Percentiles rank a stretch among this genome's conserved stretches.
phyloP scores from a whole-genome alignment of 2,329 filamentous ascomycete genomes.

The Fusarium torulosum region DNA sequence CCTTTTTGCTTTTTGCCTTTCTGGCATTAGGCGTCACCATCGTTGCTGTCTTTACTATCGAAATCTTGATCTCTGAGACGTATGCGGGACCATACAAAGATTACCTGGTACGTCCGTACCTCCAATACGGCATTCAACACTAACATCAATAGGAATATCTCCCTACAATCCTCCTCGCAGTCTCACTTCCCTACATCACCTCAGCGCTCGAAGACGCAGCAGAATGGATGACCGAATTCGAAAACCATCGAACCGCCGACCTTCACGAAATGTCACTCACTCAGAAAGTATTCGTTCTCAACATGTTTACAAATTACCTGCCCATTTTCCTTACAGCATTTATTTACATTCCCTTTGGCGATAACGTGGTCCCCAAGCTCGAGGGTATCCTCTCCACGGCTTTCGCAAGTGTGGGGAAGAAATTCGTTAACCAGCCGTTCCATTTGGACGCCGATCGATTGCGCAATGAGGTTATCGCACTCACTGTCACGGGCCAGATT shows the following conservation, averaged over 20 bases:
- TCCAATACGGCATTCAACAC: not conserved
- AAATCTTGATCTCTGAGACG: slow-evolving; percentile 80
- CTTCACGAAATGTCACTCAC: slow-evolving; percentile 77
- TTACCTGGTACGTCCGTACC: slow-evolving; percentile 64
- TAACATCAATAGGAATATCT: slow-evolving; percentile 70
- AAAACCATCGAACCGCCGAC: slow-evolving; percentile 80
- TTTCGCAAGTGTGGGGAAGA: slow-evolving; percentile 55
- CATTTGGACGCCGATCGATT: slow-evolving; percentile 74
- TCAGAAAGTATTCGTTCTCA: slow-evolving; percentile 80
- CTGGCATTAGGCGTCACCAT: slow-evolving; percentile 74
- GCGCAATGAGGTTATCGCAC: slow-evolving; percentile 79
- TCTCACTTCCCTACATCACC: slow-evolving; percentile 74
- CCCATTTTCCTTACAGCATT: slow-evolving; percentile 83
- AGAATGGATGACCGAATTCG: slow-evolving; percentile 73
- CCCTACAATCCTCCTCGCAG: slow-evolving; percentile 77
- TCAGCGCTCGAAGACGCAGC: slow-evolving; percentile 73
- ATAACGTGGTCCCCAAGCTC: slow-evolving; percentile 74
- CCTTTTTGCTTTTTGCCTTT: slow-evolving; percentile 72
- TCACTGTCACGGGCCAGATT: slow-evolving; percentile 79
- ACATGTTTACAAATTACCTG: slow-evolving; percentile 84
- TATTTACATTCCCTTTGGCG: slow-evolving; percentile 81
- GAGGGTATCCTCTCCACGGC: slow-evolving; percentile 70
- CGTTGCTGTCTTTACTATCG: slow-evolving; percentile 76
- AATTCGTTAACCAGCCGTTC: slow-evolving; percentile 69
- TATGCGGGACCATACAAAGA: slow-evolving; percentile 77